A percentile compares a stretch with the other conserved stretches of the same genome.
These are phyloP conservation scores for Erythrobasidium hasegawianum DNA, from an alignment of 1,284 basidiomycete genomes.

Conservation along the genomic window DNA sequence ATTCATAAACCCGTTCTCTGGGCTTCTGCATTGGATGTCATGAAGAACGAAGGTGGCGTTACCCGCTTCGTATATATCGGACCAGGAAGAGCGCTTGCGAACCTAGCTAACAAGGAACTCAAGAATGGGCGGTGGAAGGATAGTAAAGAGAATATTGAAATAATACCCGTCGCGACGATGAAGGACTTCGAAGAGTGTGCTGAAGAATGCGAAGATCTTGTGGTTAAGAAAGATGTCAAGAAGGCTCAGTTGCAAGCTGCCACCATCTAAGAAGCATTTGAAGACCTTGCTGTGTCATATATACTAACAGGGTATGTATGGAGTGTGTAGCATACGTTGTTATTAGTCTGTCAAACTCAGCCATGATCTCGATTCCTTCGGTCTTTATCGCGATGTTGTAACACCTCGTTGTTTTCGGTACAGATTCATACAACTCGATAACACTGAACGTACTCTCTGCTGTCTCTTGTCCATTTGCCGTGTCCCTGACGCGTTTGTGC, in stretches of 20 bases:
- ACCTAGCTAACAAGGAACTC: constrained; percentile 44
- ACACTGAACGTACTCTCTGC: too few relatives aligned
- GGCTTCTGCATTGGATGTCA: constrained; percentile 41
- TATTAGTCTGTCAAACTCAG: too few relatives aligned
- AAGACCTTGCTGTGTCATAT: too few relatives aligned
- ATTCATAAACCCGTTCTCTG: constrained; percentile 46
- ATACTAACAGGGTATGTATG: too few relatives aligned
- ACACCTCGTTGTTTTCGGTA: too few relatives aligned
- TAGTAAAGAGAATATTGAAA: constrained; percentile 2
- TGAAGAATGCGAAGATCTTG: constrained; percentile 21
- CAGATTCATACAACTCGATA: too few relatives aligned
- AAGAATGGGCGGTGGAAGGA: constrained; percentile 32
- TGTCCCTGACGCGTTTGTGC: background rate
- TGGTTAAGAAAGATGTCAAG: background rate
- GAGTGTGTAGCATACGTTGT: too few relatives aligned
- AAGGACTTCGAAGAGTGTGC: constrained; percentile 28
- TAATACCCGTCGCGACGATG: constrained; percentile 33
- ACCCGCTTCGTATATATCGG: constrained; percentile 44
- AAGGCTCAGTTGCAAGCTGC: background rate
- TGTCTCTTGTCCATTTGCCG: too few relatives aligned
- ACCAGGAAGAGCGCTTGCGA: constrained; percentile 46
- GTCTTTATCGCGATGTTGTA: too few relatives aligned
- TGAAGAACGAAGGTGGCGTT: constrained; percentile 34
- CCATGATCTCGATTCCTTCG: too few relatives aligned
- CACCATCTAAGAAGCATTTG: background rate